These are phyloP conservation scores for Diaporthe sp. DNA, from an alignment of 2,329 filamentous ascomycete genomes.

Conservation along the genomic window DNA sequence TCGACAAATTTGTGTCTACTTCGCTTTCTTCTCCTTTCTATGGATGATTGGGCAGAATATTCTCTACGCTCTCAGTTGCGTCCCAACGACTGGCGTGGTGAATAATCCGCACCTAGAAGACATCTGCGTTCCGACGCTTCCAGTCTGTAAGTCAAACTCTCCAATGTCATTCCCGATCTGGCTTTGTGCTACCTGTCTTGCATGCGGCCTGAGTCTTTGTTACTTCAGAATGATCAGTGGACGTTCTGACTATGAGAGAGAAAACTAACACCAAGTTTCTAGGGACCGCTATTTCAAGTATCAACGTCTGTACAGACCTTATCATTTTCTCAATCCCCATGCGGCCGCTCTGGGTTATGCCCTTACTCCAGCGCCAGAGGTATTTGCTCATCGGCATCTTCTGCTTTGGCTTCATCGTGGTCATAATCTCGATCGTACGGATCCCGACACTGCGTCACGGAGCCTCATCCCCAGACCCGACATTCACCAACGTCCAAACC, in stretches of 20 bases:
- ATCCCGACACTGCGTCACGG: conserved; percentile 24
- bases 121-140: conserved; percentile 7
- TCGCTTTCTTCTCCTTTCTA: conserved; percentile 8
- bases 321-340: conserved; percentile 31
- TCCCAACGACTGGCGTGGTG: conserved; percentile 18
- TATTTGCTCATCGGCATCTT: conserved; percentile 36
- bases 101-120: conserved; percentile 7
- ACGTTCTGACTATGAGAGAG: no score
- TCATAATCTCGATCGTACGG: conserved; percentile 33
- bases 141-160: conserved; percentile 6
- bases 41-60: conserved; percentile 33
- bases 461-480: conserved; percentile 13
- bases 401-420: conserved; percentile 33
- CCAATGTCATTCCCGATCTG: no score
- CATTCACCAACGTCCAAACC: conserved; percentile 24
- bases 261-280: not conserved
- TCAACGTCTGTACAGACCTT: conserved; percentile 23
- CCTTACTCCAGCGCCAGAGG: conserved; percentile 22
- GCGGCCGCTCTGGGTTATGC: conserved; percentile 24
- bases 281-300: conserved; percentile 28
- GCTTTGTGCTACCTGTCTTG: no score
- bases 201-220: no score
- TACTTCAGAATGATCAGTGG: no score
- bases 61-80: conserved; percentile 29
- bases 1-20: conserved; percentile 24